phyloP scores from a whole-genome alignment of 108 stramenopile species.

The Cyclotella kingstonii region DNA sequence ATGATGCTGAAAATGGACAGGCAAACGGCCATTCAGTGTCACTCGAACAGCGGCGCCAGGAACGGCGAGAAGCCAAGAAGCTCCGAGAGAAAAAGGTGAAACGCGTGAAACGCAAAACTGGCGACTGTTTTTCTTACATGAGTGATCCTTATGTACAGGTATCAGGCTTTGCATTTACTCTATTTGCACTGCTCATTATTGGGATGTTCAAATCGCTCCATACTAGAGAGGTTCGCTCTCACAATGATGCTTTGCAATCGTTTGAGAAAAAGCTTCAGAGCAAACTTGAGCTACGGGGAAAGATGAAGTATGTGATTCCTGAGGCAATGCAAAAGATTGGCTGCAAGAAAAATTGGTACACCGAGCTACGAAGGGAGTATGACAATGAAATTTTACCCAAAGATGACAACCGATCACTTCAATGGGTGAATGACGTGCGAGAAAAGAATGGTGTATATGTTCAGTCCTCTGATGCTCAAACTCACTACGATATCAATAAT shows the following conservation, averaged over 20 bases:
- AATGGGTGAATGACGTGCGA: constrained; percentile 17
- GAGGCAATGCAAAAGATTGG: constrained; percentile 61
- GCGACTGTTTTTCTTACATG: not conserved
- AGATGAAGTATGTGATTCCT: constrained; percentile 52
- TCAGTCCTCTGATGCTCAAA: constrained; percentile 16
- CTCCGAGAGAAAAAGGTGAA: constrained; percentile 2
- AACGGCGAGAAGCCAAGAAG: constrained; percentile 43
- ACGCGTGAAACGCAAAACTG: not conserved
- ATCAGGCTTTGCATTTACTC: constrained; percentile 13
- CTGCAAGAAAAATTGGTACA: constrained; percentile 55
- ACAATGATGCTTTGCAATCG: not conserved
- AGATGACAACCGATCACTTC: constrained; percentile 36
- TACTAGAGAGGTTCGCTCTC: not conserved
- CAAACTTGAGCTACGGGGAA: constrained; percentile 16
- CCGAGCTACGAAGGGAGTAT: constrained; percentile 48
- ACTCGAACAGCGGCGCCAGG: constrained; percentile 36
- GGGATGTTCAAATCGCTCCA: constrained; percentile 8
- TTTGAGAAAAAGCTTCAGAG: constrained; percentile 7
- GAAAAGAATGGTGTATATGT: constrained; percentile 15
- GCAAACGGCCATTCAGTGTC: constrained; percentile 7
- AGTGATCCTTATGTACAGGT: constrained; percentile 9
- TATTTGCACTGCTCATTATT: constrained; percentile 19
- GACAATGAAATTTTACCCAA: constrained; percentile 52
- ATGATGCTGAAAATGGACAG: constrained; percentile 6
- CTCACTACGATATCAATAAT: constrained; percentile 63